These are phyloP conservation scores for carrot (Daucus carota) DNA, from an alignment of 129 eudicot genomes.

Conservation along the genomic window DNA sequence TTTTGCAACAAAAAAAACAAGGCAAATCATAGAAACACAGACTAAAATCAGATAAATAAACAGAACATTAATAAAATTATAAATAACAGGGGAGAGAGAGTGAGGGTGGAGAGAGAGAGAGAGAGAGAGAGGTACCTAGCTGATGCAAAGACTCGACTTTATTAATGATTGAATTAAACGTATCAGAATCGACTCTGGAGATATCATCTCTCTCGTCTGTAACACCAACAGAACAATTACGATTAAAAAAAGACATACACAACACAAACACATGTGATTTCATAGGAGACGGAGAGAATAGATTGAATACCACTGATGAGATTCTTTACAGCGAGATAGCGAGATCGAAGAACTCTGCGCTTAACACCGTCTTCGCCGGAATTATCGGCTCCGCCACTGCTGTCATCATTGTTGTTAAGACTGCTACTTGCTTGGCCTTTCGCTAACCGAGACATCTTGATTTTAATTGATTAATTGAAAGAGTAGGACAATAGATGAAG, in stretches of 20 bases:
- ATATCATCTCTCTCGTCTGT: constrained; percentile 76
- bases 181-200: constrained; percentile 51
- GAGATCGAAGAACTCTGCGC: constrained; percentile 64
- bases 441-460: neutral
- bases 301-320: constrained; percentile 34
- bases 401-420: constrained; percentile 1
- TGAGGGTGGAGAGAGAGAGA: neutral
- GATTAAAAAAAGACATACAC: neutral
- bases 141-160: constrained; percentile 79
- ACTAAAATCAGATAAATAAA: neutral
- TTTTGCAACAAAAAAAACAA: neutral
- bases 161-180: constrained; percentile 43
- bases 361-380: constrained; percentile 18
- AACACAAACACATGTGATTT: too few species aligned
- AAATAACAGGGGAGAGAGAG: neutral
- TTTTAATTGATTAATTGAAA: neutral
- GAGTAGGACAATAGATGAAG: neutral
- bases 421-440: constrained; percentile 30
- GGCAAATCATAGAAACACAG: neutral
- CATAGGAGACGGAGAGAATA: too few species aligned
- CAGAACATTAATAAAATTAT: neutral
- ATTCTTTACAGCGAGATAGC: constrained; percentile 59
- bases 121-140: constrained; percentile 36
- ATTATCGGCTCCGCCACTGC: neutral
- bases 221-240: neutral